Conservation (phyloP, 1,284 basidiomycete species). For the Dichomitus squalens region DNA sequence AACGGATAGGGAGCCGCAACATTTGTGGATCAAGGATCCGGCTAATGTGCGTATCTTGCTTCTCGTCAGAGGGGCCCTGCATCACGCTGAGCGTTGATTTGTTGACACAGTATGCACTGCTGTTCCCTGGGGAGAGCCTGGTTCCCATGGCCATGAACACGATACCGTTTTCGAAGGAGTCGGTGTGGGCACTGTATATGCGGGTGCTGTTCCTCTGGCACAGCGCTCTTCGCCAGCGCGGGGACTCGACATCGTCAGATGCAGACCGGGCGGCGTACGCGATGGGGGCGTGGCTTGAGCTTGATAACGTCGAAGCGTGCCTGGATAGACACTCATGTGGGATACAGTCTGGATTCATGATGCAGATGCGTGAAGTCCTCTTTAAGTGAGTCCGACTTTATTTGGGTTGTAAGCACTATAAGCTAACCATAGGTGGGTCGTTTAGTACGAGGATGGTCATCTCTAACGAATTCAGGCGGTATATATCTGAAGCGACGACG, state of each 20-base stretch:
- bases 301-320: slow-evolving; percentile 63
- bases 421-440: slow-evolving; percentile 52
- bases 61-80: not conserved
- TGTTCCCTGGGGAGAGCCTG: slow-evolving; percentile 71
- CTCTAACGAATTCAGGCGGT: slow-evolving; percentile 67
- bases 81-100: not conserved
- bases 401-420: slow-evolving; percentile 47
- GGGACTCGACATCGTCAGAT: slow-evolving; percentile 42
- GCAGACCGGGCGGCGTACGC: slow-evolving; percentile 62
- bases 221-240: slow-evolving; percentile 61
- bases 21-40: slow-evolving; percentile 64
- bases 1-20: slow-evolving; percentile 32
- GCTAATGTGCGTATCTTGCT: slow-evolving; percentile 50
- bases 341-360: slow-evolving; percentile 66
- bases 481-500: slow-evolving; percentile 61
- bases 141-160: slow-evolving; percentile 16
- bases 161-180: slow-evolving; percentile 40
- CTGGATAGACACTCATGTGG: slow-evolving; percentile 66
- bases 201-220: slow-evolving; percentile 75
- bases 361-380: slow-evolving; percentile 69
- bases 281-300: slow-evolving; percentile 70
- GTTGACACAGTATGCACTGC: slow-evolving; percentile 59
- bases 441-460: slow-evolving; percentile 69
- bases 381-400: slow-evolving; percentile 63
- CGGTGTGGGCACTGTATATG: slow-evolving; percentile 71